Evolutionary conservation across 192 early-diverging fungal species (phyloP), one percentile per base, ranked within the genome.

Genomic region (Coemansia guatemalensis): DNA sequence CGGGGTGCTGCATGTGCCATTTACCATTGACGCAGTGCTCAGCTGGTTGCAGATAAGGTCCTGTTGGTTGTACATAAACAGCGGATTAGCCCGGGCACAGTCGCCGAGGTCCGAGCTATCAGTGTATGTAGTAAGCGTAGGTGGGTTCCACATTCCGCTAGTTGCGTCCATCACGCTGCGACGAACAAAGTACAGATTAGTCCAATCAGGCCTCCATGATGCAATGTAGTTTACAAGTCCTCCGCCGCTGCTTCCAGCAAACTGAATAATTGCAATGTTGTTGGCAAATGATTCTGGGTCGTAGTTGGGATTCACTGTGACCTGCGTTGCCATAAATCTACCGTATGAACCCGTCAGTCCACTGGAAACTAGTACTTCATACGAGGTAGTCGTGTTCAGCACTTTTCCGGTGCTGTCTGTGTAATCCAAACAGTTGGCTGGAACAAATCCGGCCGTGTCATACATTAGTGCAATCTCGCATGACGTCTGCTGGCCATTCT

Each of bases 391-490:
- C 30, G 41, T 64, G 47, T 73, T 67, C 8, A 69, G 5, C 17
- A 47, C 47, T 26, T 65, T 69, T 30, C 48, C 71, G 2, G 24
- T 27, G 17, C 21, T 22, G 41, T 69, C 67, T 4, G 61, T 53
- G 24, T 62, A 80, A 64, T 80, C 71, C 33, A 80, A 39, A 22
- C 77, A 80, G 49, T 63, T 63, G 1, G 77, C 77, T 1, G 77
- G 55, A 11, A 80, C 77, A 58, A 74, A 70, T 2, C 62, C 77
- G 35, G 56, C 60, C 3, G 71, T 74, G 39, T 27, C 54, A 50
- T 64, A 59, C 77, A 80, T 73, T 0, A 80, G 60, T 4, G 77
- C 77, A 8, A 80, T 58, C 44, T 80, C 77, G 33, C 77, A 80
- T 5, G 77, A 66, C 1, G 77, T 80, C 44, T 74, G 77, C 41